phyloP scores from a whole-genome alignment of 441 rosid species.

The Rhodomyrtus psidioides region DNA sequence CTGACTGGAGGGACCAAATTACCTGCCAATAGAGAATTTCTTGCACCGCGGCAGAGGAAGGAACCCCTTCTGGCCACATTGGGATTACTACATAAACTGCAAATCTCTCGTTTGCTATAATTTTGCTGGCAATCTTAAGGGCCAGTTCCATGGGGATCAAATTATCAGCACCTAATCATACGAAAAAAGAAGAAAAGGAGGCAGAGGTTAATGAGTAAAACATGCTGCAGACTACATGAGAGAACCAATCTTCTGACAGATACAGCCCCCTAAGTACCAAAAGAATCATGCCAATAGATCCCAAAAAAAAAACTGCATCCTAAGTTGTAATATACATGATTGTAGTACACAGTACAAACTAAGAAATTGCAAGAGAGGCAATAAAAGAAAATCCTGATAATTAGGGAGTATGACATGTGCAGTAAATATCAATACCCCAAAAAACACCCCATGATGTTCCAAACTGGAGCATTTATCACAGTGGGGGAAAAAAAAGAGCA shows the following conservation, averaged over 20 bases:
- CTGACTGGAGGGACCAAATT: background rate
- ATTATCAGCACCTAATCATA: conserved; percentile 70
- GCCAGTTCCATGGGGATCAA: conserved; percentile 85
- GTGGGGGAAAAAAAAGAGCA: background rate
- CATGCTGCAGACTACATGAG: background rate
- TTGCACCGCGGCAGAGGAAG: conserved; percentile 64
- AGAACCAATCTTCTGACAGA: background rate
- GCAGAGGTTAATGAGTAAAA: background rate
- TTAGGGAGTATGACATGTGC: background rate
- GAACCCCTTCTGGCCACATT: conserved; percentile 92
- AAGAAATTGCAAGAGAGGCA: background rate
- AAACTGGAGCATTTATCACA: conserved; percentile 67
- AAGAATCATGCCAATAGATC: background rate
- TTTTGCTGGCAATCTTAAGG: conserved; percentile 64
- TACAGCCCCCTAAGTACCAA: background rate
- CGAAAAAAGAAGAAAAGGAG: background rate
- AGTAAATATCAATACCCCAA: background rate
- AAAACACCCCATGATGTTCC: background rate
- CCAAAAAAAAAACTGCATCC: background rate
- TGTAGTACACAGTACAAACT: background rate
- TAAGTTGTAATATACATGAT: background rate
- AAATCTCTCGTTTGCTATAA: conserved; percentile 67
- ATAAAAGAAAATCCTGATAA: background rate
- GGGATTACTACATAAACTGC: conserved; percentile 70
- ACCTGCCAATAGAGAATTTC: conserved; percentile 94